Percentiles rank a stretch among this genome's conserved stretches.
phyloP scores from a whole-genome alignment of 257 asterid genomes.

The Asclepias syriaca region DNA sequence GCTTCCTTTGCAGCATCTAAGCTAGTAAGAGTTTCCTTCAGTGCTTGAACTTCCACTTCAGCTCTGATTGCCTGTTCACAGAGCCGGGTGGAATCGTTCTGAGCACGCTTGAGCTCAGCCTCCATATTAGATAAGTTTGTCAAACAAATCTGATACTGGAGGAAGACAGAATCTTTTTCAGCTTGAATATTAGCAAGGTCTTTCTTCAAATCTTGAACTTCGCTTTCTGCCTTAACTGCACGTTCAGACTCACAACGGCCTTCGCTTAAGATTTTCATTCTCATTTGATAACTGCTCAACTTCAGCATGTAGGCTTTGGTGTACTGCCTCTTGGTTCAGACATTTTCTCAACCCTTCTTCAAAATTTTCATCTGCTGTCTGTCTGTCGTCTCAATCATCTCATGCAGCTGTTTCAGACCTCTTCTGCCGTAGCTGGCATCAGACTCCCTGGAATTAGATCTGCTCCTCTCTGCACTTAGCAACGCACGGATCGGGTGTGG shows the following conservation, averaged over 20 bases:
- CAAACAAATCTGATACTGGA: conserved; percentile 60
- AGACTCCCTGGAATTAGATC: conserved; percentile 21
- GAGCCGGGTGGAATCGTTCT: conserved; percentile 43
- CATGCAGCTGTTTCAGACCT: conserved; percentile 53
- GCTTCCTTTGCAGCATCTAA: conserved; percentile 59
- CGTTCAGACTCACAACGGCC: conserved; percentile 44
- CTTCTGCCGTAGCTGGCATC: conserved; percentile 25
- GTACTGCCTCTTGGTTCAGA: conserved; percentile 16
- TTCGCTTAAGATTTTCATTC: conserved; percentile 47
- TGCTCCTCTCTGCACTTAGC: conserved; percentile 28
- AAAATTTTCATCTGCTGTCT: conserved; percentile 12
- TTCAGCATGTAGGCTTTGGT: conserved; percentile 28
- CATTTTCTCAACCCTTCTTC: conserved; percentile 22
- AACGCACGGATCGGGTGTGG: conserved; percentile 32
- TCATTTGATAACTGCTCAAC: conserved; percentile 32
- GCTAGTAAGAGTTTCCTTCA: conserved; percentile 60
- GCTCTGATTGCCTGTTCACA: conserved; percentile 50
- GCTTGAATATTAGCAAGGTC: conserved; percentile 50
- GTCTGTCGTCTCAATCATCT: conserved; percentile 47
- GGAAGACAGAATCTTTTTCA: conserved; percentile 55
- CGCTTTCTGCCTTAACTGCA: conserved; percentile 55
- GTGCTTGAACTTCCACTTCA: conserved; percentile 57
- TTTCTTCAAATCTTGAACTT: conserved; percentile 51
- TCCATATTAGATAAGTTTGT: conserved; percentile 50
- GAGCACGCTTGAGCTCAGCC: conserved; percentile 52